These are phyloP conservation scores for Plantago major DNA, from an alignment of 257 asterid genomes.

Conservation along the genomic window DNA sequence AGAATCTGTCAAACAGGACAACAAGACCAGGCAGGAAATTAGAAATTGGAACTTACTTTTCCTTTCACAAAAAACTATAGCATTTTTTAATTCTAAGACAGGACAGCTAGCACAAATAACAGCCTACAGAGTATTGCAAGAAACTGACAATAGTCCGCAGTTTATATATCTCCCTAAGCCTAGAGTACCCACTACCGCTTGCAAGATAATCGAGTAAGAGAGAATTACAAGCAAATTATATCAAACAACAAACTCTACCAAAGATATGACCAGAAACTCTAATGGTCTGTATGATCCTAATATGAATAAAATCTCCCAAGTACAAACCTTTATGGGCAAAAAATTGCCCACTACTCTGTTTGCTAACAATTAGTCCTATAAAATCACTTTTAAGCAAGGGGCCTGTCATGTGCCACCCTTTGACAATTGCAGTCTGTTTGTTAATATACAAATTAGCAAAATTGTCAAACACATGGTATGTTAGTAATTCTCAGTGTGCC, in stretches of 20 bases:
- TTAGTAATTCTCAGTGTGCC: not conserved
- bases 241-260: not conserved
- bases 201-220: slow-evolving; percentile 1
- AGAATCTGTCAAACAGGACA: slow-evolving; percentile 4
- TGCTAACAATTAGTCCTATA: slow-evolving; percentile 10
- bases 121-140: not conserved
- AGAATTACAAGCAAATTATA: slow-evolving; percentile 4
- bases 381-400: slow-evolving; percentile 21
- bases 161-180: too few species aligned
- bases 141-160: not conserved
- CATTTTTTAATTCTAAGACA: too few species aligned
- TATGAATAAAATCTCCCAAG: not conserved
- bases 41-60: not conserved
- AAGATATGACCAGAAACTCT: slow-evolving; percentile 7
- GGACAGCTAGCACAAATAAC: not conserved
- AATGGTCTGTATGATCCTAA: not conserved
- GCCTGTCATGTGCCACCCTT: slow-evolving; percentile 32
- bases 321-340: slow-evolving; percentile 17
- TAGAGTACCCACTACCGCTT: not conserved
- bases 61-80: too few species aligned
- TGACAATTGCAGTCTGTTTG: slow-evolving; percentile 25
- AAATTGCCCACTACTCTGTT: not conserved
- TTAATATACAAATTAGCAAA: slow-evolving; percentile 3
- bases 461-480: slow-evolving; percentile 5
- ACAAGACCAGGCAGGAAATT: not conserved